Percentiles rank a stretch among this genome's conserved stretches.
Conservation (phyloP, 129 eudicot genomes). For the Sambucus nigra region DNA sequence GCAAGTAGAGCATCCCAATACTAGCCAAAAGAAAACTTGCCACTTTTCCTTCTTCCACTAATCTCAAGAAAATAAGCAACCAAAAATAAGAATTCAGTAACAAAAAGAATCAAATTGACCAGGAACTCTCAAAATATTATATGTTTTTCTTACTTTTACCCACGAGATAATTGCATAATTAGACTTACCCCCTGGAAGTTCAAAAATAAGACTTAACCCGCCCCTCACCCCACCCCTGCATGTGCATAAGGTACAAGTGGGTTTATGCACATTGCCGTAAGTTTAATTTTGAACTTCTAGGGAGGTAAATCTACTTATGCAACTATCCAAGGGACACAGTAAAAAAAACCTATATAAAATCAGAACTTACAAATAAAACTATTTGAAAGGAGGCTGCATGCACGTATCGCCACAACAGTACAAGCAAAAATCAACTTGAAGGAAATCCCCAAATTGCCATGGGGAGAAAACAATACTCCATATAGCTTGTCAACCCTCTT, state of each 20-base stretch:
- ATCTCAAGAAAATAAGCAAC: conserved; percentile 16
- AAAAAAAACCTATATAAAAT: neutral
- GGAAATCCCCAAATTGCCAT: conserved; percentile 19
- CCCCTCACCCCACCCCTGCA: too few species aligned
- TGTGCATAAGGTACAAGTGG: too few species aligned
- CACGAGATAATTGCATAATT: too few species aligned
- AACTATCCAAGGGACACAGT: too few species aligned
- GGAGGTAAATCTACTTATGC: too few species aligned
- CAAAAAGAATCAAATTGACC: neutral
- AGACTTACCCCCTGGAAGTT: too few species aligned
- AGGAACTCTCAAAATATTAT: neutral
- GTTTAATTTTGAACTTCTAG: too few species aligned
- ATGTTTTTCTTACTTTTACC: too few species aligned
- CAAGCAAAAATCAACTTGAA: conserved; percentile 43
- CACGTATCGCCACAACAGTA: conserved; percentile 52
- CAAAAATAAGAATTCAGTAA: neutral
- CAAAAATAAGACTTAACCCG: too few species aligned
- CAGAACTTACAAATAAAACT: conserved; percentile 82
- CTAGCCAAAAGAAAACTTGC: conserved; percentile 77
- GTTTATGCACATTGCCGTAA: too few species aligned
- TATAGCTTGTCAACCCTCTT: conserved; percentile 33
- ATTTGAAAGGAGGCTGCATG: conserved; percentile 86
- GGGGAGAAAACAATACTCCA: conserved; percentile 11
- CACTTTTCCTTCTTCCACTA: conserved; percentile 97
- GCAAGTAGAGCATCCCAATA: conserved; percentile 48